Evolutionary conservation across 345 rosid species (phyloP).

Genomic region (Microcos paniculata): DNA sequence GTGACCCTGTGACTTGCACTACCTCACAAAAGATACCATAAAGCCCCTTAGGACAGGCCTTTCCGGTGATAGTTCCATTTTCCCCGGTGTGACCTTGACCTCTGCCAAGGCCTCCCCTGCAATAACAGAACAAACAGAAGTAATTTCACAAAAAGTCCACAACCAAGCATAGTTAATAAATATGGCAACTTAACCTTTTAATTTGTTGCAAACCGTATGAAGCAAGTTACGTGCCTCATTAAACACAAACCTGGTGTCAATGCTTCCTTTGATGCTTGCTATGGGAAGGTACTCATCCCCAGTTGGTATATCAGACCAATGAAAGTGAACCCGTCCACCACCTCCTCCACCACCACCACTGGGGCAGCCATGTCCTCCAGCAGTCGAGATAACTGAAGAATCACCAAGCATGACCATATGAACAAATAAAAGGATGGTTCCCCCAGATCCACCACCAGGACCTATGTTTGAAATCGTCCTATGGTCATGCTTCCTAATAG

Average conservation of each 20-base stretch:
- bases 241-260: constrained; percentile 58
- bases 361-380: constrained; percentile 83
- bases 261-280: constrained; percentile 79
- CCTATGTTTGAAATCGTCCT: constrained; percentile 43
- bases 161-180: constrained; percentile 1
- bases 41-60: constrained; percentile 83
- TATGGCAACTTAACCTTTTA: too few relatives aligned
- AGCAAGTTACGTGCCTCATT: neutral
- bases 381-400: constrained; percentile 57
- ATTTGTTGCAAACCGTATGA: too few relatives aligned
- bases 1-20: constrained; percentile 13
- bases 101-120: constrained; percentile 79
- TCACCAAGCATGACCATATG: constrained; percentile 47
- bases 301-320: constrained; percentile 77
- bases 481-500: constrained; percentile 31
- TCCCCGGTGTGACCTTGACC: constrained; percentile 66
- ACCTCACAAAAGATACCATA: constrained; percentile 89
- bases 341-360: constrained; percentile 93
- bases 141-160: constrained; percentile 9
- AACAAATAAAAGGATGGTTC: constrained; percentile 79
- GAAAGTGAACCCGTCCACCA: constrained; percentile 93
- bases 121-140: constrained; percentile 14
- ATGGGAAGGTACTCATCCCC: constrained; percentile 76
- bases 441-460: constrained; percentile 98
- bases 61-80: constrained; percentile 82